These are phyloP conservation scores for Hericium rajendrae DNA, from an alignment of 768 basidiomycete genomes.

Conservation along the genomic window DNA sequence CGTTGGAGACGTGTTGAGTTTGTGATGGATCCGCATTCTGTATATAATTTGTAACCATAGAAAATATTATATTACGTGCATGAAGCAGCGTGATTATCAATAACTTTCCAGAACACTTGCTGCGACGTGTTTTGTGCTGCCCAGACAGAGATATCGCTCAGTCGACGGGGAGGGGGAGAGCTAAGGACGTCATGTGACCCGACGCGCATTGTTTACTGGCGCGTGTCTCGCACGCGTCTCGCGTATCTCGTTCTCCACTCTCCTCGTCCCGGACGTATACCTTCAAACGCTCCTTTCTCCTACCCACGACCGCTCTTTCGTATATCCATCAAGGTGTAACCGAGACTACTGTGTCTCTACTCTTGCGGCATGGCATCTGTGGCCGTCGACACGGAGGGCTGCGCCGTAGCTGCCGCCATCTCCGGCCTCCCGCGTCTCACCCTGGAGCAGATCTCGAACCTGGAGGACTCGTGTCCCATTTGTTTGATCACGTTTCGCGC, in stretches of 20 bases:
- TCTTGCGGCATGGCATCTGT: background rate
- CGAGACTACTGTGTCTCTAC: background rate
- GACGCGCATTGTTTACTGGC: conserved; percentile 14
- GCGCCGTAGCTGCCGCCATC: conserved; percentile 3
- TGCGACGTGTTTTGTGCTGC: too few species aligned
- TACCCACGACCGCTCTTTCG: background rate
- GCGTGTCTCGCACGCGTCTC: background rate
- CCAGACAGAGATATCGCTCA: too few species aligned
- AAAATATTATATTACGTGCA: too few species aligned
- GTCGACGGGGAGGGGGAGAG: too few species aligned
- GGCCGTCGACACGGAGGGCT: background rate
- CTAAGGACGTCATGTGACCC: conserved; percentile 7
- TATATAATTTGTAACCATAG: too few species aligned
- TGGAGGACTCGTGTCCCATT: conserved; percentile 55
- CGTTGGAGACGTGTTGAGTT: too few species aligned
- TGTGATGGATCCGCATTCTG: too few species aligned
- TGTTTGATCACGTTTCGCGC: conserved; percentile 46
- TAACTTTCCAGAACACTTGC: too few species aligned
- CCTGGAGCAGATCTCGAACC: conserved; percentile 7
- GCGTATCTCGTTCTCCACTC: background rate
- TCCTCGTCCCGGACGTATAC: background rate
- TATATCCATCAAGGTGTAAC: background rate
- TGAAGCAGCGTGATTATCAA: too few species aligned
- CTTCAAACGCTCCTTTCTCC: background rate
- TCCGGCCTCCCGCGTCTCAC: conserved; percentile 3